Evolutionary conservation across 805 yeast species (phyloP), one percentile per base, ranked within the genome.

Genomic region (Komagataella pseudopastoris): DNA sequence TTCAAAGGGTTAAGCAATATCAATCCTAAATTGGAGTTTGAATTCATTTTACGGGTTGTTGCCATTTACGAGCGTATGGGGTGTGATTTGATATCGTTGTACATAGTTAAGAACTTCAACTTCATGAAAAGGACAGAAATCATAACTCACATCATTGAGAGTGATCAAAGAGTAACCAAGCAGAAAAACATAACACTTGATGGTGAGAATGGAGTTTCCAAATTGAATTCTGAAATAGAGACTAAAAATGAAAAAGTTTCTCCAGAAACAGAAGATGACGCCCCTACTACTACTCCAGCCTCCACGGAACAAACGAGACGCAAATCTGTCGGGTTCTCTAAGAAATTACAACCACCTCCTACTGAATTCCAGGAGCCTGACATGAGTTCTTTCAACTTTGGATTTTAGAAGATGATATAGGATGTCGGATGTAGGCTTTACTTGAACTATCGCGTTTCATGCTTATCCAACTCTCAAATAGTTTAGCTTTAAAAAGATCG

Each of bases 1-100:
- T 69, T 75, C 47, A 61, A 71, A 52, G 85, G 82, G 1, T 71
- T 82, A 0, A 58, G 72, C 4, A 69, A 71, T 6, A 63, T 78
- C 7, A 66, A 65, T 24, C 67, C 71, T 1, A 53, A 55, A 2
- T 65, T 65, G 46, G 97, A 91, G 59, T 78, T 76, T 52, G 69
- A 73, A 4, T 81, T 83, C 59, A 74, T 89, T 14, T 59, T 77
- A 10, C 77, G 81, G 55, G 83, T 83, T 6, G 74, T 85, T 6
- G 69, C 75, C 44, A 83, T 88, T 54, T 86, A 88, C 59, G 73
- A 79, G 14, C 71, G 95, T 52, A 88, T 90, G 96, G 98, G 98
- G 0, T 90, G 98, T 66, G 95, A 90, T 59, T 77, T 81, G 54
- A 63, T 91, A 46, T 81, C 89, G 0, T 60, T 86, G 22, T 74